Evolutionary conservation across 1,284 basidiomycete species (phyloP), one percentile per base, ranked within the genome.

Genomic region (Ceratobasidium theobromae): DNA sequence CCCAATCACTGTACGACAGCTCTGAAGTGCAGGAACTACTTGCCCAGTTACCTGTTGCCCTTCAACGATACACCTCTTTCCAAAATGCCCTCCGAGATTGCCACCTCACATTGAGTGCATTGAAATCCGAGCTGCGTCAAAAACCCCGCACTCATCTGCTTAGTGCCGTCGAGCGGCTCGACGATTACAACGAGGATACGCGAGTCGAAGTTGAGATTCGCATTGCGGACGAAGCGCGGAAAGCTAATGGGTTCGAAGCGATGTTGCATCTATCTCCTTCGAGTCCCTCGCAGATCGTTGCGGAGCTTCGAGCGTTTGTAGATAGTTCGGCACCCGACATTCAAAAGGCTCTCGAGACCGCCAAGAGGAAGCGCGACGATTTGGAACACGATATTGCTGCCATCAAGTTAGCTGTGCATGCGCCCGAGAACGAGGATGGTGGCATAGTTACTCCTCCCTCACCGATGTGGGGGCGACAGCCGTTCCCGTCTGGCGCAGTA

Each of bases 131-230:
- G 32, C 69, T 70, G 9, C 69, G 68, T 18, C 45, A 68, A 2
- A 54, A 65, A n/a, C 69, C 58, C n/a, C 73, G 69, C 0, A 73
- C 80, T 2, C 74, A 83, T 6, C 73, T 93, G 2, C 76, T 77
- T 18, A 79, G 79, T 0, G 84, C 86, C 0, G 78, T 91, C 3
- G 81, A 86, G 51, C 81, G 89, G 1, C 78, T 95, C 41, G 81
- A 87, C 70, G 90, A 95, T 74, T 91, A 85, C 70, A 85, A 86
- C 21, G 92, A 94, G 75, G 92, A 95, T 71, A 87, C 86, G 0
- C 83, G 90, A 1, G 92, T 95, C 1, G 92, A 94, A 73, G 78
- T 94, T 18, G 92, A 95, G 77, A 94, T 95, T 54, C 85, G 86
- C 21, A 78, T 88, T 14, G 84, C 89, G 0, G 92, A 95, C 74